Conservation (phyloP, 2,329 filamentous ascomycete species). For the Pyrenophora seminiperda region DNA sequence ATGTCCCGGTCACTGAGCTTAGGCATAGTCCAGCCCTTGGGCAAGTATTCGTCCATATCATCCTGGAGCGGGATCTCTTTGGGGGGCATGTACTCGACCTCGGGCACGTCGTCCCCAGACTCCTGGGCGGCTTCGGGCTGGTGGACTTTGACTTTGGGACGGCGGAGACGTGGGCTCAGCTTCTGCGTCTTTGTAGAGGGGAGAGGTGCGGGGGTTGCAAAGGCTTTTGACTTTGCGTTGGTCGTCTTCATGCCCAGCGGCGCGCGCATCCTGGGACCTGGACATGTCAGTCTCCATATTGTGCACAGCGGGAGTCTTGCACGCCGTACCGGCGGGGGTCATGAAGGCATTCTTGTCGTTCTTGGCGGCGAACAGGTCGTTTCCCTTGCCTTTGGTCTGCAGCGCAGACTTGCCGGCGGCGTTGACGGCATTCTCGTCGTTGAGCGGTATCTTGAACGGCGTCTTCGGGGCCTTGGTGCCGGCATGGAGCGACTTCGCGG, state of each 20-base stretch:
- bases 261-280: conserved; percentile 65
- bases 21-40: conserved; percentile 58
- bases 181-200: conserved; percentile 66
- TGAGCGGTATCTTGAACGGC: conserved; percentile 74
- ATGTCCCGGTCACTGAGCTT: conserved; percentile 61
- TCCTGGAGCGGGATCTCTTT: conserved; percentile 66
- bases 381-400: conserved; percentile 63
- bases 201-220: conserved; percentile 71
- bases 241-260: conserved; percentile 94
- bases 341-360: conserved; percentile 69
- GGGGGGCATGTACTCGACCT: conserved; percentile 90
- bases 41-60: conserved; percentile 67
- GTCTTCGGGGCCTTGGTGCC: conserved; percentile 75
- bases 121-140: conserved; percentile 61
- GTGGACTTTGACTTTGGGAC: conserved; percentile 65
- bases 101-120: conserved; percentile 65
- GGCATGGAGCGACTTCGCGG: conserved; percentile 74
- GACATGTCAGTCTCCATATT: conserved; percentile 10
- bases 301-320: background rate
- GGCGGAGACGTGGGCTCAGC: conserved; percentile 62
- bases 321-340: conserved; percentile 75
- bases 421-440: conserved; percentile 82
- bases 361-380: conserved; percentile 58
- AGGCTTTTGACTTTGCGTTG: conserved; percentile 79
- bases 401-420: conserved; percentile 65